Evolutionary conservation across 148 eudicot species (phyloP), one percentile per base, ranked within the genome.

Genomic region (Fallopia convolvulus): DNA sequence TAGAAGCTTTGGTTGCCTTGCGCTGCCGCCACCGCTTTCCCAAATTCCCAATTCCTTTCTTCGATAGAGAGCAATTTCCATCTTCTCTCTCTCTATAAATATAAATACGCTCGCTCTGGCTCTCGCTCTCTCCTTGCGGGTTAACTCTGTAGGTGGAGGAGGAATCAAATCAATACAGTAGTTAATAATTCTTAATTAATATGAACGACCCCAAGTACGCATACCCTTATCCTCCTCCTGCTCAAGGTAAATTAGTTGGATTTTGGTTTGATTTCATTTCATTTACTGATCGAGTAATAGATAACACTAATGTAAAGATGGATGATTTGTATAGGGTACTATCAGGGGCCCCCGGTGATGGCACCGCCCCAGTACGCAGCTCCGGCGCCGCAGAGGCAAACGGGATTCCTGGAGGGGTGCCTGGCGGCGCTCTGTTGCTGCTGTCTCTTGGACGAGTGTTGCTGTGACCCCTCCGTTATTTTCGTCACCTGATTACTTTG

Each of bases 261-360:
- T 15, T 48, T 48, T 48, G 52, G 3, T 48, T 48, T 48, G 52
- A 48, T 48, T 48, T n/a, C 15, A 17, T 50, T 50, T 50, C 18
- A 50, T 50, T 14, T 26, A 26, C 30, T 26, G 30, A 26, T 26
- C 0, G 30, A 26, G 30, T 26, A 26, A 26, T 26, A 26, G 30
- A 26, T 26, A 26, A 26, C 30, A 26, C 30, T 26, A 1, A 50
- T 13, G 55, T 50, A 40, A 40, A 3, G 6, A 40, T 42, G 46
- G 9, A 1, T 42, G 14, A 48, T 18, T 55, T 3, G 8, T 7
- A 20, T 1, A 86, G 88, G 88, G 2, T 83, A 86, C 63, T 86
- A 86, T 66, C 88, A 86, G 83, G 86, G 88, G 20, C 88, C 88
- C 1, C 86, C 88, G 6, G 88, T 86, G 70, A 83, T 86, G 88